Evolutionary conservation across 495 filamentous ascomycete genomes (phyloP), one percentile per base, ranked within the genome.

Genomic region (Talaromyces adpressus): DNA sequence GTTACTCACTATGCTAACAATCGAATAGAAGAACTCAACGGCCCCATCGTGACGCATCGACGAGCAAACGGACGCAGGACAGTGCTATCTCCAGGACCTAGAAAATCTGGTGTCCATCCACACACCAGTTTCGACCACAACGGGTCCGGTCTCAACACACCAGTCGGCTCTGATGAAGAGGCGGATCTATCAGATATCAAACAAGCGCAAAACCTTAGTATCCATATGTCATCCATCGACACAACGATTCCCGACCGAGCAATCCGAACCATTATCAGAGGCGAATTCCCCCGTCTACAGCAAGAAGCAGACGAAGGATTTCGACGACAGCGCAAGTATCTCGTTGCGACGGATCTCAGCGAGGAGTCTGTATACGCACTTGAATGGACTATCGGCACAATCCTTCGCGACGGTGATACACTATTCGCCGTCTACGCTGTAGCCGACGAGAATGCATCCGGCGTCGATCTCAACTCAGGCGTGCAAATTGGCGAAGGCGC

Each of bases 331-430:
- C 84, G 94, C 9, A 93, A 91, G 59, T 98, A 97, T 71, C 77
- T 98, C 6, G 91, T 97, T 8, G 92, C 94, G 8, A 96, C 91
- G 1, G 94, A 98, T 73, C 75, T 97, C 34, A 96, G 91, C 67
- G 90, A 92, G 49, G 94, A 98, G 77, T 93, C 93, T 4, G 89
- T 91, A 9, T 92, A 97, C 72, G 94, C 94, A 9, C 77, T 98
- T 29, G 94, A 98, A 71, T 98, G 93, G 93, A 95, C 92, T 0
- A 93, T 98, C 59, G 94, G 94, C 47, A 96, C 91, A 3, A 89
- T 98, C n/a, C 82, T 98, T 7, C 84, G 94, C 52, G 92, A 97
- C 70, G 94, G 94, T 16, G 94, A 98, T 73, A 98, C 93, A 1
- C 81, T 98, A 41, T 84, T 96, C 61, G 91, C 91, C 22, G 89